A percentile compares a stretch with the other conserved stretches of the same genome.
phyloP scores from a whole-genome alignment of 331 rosid species.

The Rosa hybrid region DNA sequence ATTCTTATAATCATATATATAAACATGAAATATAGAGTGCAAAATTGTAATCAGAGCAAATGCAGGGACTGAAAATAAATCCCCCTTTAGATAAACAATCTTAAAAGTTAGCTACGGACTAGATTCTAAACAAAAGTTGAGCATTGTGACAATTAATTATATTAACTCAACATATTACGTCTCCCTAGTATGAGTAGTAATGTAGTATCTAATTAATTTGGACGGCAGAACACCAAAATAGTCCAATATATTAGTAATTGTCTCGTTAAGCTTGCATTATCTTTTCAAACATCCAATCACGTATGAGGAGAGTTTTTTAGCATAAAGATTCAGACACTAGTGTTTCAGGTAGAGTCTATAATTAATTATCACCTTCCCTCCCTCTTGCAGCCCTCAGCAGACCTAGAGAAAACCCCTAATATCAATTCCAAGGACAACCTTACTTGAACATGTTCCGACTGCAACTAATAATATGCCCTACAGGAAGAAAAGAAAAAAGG shows the following conservation, averaged over 20 bases:
- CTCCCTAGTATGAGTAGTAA: too few relatives aligned
- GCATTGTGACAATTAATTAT: neutral
- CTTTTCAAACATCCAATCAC: neutral
- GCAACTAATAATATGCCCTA: neutral
- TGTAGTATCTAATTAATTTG: neutral
- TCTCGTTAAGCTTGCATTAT: neutral
- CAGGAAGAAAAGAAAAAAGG: neutral
- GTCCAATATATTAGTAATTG: neutral
- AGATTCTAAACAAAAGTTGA: neutral
- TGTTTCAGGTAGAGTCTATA: neutral
- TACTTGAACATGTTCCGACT: neutral
- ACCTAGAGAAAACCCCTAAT: neutral
- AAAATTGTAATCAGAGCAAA: neutral
- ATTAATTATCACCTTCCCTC: neutral
- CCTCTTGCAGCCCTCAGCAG: neutral
- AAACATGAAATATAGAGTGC: too few relatives aligned
- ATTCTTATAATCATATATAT: too few relatives aligned
- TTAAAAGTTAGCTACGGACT: neutral
- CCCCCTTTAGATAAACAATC: neutral
- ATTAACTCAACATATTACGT: neutral
- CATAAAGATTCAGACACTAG: neutral
- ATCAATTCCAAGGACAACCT: neutral
- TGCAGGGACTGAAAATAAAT: neutral
- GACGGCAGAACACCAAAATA: constrained; percentile 8
- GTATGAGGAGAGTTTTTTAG: neutral